Base-by-base conservation (phyloP, 2,329 filamentous ascomycete species). In the Arthroderma sp. region DNA sequence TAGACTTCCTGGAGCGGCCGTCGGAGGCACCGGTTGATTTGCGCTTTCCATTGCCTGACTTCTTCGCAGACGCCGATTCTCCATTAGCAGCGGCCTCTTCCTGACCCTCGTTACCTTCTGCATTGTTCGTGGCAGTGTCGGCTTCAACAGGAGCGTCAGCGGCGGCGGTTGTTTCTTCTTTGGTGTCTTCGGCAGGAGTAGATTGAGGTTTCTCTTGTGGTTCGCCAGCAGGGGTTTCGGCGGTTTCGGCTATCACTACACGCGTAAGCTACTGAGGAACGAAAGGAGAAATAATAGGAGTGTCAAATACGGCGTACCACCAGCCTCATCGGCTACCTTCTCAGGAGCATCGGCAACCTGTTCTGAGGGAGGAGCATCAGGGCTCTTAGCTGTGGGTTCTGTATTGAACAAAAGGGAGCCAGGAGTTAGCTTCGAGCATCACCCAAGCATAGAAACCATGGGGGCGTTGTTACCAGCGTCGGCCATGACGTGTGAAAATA, bases 1-100 rank as follows among this genome's bases (percentile, higher is more conserved):
- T 91, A 50, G 87, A 71, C 63, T 88, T 88, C 72, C 87, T 88
- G 55, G 66, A 71, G 66, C 84, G 87, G 63, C 78, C 70, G 52
- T 82, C 78, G 6, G 81, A 68, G 11, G 72, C 72, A 37, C 74
- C 75, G 36, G 71, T 72, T 27, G 85, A 93, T 73, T 91, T 91
- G 68, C 85, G 83, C 61, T 69, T 74, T 33, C 61, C 56, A 42
- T 56, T 57, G 59, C 74, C 74, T 49, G 69, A 61, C 55, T 77
- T 77, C 49, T 68, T 67, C 42, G 68, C 60, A 29, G 63, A 64
- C 32, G 66, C 63, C 46, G 73, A 65, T 40, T 67, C 71, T 51
- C 71, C 72, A 55, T 75, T 66, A 31, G 60, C 55, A 47, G 59
- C 61, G 37, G 59, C 49, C 38, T 62, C 60, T 11, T 53, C 53